Evolutionary conservation across 1,284 basidiomycete species (phyloP), one percentile per base, ranked within the genome.

Genomic region (Acaromyces ingoldii): DNA sequence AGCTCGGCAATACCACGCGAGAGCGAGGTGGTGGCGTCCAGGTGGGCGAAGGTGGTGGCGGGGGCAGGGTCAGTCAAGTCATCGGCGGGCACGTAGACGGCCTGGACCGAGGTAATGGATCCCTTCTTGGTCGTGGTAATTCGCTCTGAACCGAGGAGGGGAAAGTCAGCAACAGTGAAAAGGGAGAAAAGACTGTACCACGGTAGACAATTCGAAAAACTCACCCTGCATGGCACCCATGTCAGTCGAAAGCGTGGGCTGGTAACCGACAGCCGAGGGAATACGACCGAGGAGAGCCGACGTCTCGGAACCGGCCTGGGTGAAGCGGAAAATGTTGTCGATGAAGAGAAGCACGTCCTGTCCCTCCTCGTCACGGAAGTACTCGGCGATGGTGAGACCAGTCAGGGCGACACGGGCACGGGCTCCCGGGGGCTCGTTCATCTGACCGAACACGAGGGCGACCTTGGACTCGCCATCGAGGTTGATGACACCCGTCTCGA

Each of bases 111-210:
- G 56, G 93, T 98, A 77, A 98, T 97, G 62, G 93, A 98, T 75
- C 93, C 93, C 84, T 98, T 97, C 88, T 97, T 97, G 78, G 93
- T 98, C 75, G 93, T 97, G 77, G 93, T 98, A 76, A 95, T 95
- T 83, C 91, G 89, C 80, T 96, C 91, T 49, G 29, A 6, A 30
- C n/a, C 34, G 6, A 28, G 6, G 19, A 26, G n/a, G 28, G 39
- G n/a, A n/a, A n/a, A n/a, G n/a, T n/a, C n/a, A n/a, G n/a, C n/a
- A n/a, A n/a, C n/a, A n/a, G n/a, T n/a, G n/a, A n/a, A n/a, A n/a
- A n/a, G n/a, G 38, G 38, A 40, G 38, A 26, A 40, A 6, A 15
- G 38, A 15, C 15, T 15, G 15, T 6, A 6, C 7, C 29, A 30
- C 29, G 29, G 41, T 19, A 6, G 31, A 21, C 25, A 21, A 31